Base-by-base conservation (phyloP, 2,329 filamentous ascomycete species). In the Raffaelea arxii region DNA sequence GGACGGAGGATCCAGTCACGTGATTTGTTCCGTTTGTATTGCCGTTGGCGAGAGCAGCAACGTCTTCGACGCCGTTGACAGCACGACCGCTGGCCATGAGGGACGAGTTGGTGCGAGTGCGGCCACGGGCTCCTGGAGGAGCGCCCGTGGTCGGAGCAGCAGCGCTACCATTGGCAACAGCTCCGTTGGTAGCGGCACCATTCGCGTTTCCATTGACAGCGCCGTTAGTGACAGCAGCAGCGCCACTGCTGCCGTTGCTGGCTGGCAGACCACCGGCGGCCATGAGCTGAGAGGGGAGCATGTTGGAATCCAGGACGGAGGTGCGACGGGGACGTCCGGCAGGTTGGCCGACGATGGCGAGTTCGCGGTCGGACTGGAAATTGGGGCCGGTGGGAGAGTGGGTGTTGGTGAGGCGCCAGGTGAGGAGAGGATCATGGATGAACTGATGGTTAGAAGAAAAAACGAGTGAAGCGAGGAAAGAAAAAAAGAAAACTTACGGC, bases 381-480 rank as follows among this genome's bases (percentile, higher is more conserved):
- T 82, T 82, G 39, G 82, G 82, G 0, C 82, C 82, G 12, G 77
- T 63, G 1, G 81, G 80, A 25, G 77, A 81, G 10, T 74, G 70
- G 10, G 75, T 73, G 46, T 74, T 80, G 25, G 78, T 83, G 32
- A 99, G 77, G 56, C 92, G 84, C 92, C 92, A 99, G 42, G 90
- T 98, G 46, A 98, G 84, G 37, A 99, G 78, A n/a, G 94, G 92
- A 63, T 99, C 92, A 62, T 99, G 94, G 55, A 99, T 96, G 68
- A 99, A 99, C 86, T 92, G 59, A 7, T 21, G 35, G 11, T 63
- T 51, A 61, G 25, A 2, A 43, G 16, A 43, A 54, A 50, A 23
- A 30, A 43, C 16, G 35, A 54, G 27, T 23, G 25, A 39, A 54
- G 25, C 22, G 36, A 43, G 6, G n/a, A 36, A 30, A 14, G 38